These are phyloP conservation scores for Syzygium syzygioides DNA, from an alignment of 441 rosid genomes.

Conservation along the genomic window DNA sequence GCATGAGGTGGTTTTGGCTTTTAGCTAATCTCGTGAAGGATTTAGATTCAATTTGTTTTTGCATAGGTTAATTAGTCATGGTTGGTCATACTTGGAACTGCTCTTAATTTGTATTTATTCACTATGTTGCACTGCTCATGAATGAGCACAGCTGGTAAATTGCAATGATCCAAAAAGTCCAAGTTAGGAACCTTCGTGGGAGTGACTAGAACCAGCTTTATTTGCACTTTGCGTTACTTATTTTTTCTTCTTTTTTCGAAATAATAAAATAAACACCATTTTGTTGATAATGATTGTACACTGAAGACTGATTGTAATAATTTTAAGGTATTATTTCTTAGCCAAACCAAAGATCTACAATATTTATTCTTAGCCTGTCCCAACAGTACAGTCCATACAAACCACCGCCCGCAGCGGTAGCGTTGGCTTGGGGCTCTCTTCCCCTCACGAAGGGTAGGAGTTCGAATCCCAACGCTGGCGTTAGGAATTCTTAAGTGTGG, in stretches of 20 bases:
- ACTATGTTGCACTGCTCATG: background rate
- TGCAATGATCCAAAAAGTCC: background rate
- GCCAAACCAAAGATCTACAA: background rate
- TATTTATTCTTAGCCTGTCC: background rate
- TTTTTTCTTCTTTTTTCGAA: accelerated
- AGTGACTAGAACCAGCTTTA: background rate
- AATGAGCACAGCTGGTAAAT: background rate
- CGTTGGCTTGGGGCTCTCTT: no score
- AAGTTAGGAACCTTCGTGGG: background rate
- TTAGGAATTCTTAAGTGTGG: no score
- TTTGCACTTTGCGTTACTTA: background rate
- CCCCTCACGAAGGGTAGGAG: no score
- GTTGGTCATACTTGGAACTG: background rate
- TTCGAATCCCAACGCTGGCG: no score
- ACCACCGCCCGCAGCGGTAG: no score
- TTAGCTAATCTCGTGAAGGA: background rate
- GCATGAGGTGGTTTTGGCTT: background rate
- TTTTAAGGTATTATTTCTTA: background rate
- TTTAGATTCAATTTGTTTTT: background rate
- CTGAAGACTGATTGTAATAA: background rate
- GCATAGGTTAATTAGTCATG: background rate
- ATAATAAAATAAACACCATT: background rate
- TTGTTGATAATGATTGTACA: background rate
- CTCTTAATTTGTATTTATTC: background rate
- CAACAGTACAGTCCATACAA: background rate